Evolutionary conservation across 805 yeast genomes (phyloP), one percentile per base, ranked within the genome.

Genomic region (Lachancea fermentati): DNA sequence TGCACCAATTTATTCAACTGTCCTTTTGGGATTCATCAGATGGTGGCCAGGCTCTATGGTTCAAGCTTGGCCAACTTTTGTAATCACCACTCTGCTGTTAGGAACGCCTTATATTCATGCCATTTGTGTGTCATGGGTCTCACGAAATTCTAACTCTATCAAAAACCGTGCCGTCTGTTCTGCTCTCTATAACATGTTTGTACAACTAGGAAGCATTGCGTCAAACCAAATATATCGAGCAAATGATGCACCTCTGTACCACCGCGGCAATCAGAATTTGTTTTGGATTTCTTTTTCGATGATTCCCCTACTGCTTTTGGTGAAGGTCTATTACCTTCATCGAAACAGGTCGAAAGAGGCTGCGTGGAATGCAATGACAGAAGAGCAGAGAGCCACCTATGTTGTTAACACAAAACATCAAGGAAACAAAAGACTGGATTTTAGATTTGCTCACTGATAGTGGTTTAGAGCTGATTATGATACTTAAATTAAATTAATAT

Each of bases 141-240:
- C 87, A 0, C 55, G 73, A 29, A 81, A 81, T 50, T 71, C 85
- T 6, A 74, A 76, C 52, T 68, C 81, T 2, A 81, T 82, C 25
- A 62, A 77, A 29, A 65, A 75, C 4, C 65, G 89, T 49, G 72
- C 86, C 0, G 75, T 81, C 3, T 70, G 81, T 6, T 74, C 85
- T 0, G 78, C 87, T 0, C 40, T 81, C 32, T 78, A 74, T 57
- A 82, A 81, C 52, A 79, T 81, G 71, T 72, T 69, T 55, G 75
- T 73, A 3, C 88, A 81, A 57, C 64, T 75, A 0, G 83, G 77
- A 1, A 59, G 67, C 17, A 75, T 81, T 30, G 62, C 72, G n/a
- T 64, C 78, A 1, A 64, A 76, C 7, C 75, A 81, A 50, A 66
- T 82, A 4, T 82, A 81, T 58, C 58, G 79, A 40, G 52, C 55